Evolutionary conservation across 2,329 filamentous ascomycete species (phyloP).

Genomic region (Phialophora macrospora): DNA sequence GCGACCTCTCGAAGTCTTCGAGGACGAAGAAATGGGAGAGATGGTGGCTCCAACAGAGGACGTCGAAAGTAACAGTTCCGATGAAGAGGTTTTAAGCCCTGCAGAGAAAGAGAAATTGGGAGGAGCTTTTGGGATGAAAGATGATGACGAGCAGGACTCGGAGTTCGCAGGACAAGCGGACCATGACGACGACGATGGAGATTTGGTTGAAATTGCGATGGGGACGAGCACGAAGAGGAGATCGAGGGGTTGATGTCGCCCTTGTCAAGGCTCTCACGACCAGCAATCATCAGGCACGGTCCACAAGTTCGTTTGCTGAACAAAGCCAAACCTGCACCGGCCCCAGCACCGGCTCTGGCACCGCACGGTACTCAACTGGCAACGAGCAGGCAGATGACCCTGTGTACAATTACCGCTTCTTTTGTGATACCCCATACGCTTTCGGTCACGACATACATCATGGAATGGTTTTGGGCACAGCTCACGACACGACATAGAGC

Average conservation of each 20-base stretch:
- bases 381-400: slow-evolving; percentile 9
- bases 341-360: background rate
- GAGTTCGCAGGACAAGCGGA: slow-evolving; percentile 40
- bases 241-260: slow-evolving; percentile 32
- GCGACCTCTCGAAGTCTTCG: slow-evolving; percentile 64
- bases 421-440: slow-evolving; percentile 26
- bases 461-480: slow-evolving; percentile 9
- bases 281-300: background rate
- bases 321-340: background rate
- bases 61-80: slow-evolving; percentile 39
- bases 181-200: slow-evolving; percentile 38
- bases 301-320: background rate
- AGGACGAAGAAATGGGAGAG: slow-evolving; percentile 58
- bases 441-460: slow-evolving; percentile 20
- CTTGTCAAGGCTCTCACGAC: background rate
- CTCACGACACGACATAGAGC: background rate
- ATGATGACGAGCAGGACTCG: slow-evolving; percentile 36
- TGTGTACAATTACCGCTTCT: slow-evolving; percentile 29
- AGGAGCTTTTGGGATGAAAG: slow-evolving; percentile 28
- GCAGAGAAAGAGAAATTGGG: slow-evolving; percentile 35
- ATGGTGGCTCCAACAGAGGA: slow-evolving; percentile 49
- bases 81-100: slow-evolving; percentile 38
- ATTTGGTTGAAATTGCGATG: slow-evolving; percentile 53
- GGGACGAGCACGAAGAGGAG: slow-evolving; percentile 43
- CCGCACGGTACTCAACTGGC: slow-evolving; percentile 2